Conservation (phyloP, 2,329 filamentous ascomycete genomes). For the Penicillium occitanis region DNA sequence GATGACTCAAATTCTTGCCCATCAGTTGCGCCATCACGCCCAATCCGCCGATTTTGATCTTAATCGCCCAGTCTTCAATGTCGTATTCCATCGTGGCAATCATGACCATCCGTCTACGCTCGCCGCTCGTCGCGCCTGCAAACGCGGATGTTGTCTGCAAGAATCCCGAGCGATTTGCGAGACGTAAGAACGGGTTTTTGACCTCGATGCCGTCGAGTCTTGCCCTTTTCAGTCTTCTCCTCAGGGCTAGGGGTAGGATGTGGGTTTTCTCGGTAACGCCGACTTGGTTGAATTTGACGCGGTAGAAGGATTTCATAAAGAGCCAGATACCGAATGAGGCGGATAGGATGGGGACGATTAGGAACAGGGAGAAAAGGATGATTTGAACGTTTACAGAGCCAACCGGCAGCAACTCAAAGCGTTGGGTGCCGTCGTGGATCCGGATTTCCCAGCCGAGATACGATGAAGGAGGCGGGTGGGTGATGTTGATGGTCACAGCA, state of each 20-base stretch:
- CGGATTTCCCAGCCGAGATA: constrained; percentile 57
- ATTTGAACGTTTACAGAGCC: constrained; percentile 58
- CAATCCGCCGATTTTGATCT: constrained; percentile 69
- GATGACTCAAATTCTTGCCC: constrained; percentile 64
- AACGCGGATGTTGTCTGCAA: constrained; percentile 40
- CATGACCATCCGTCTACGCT: constrained; percentile 56
- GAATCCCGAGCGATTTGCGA: constrained; percentile 39
- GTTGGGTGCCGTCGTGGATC: constrained; percentile 56
- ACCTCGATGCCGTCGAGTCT: constrained; percentile 30
- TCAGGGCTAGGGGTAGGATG: constrained; percentile 39
- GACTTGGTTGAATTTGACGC: constrained; percentile 62
- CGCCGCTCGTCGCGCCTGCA: constrained; percentile 28
- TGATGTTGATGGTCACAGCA: constrained; percentile 60
- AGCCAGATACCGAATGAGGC: constrained; percentile 53
- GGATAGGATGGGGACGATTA: constrained; percentile 53
- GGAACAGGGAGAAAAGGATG: constrained; percentile 55
- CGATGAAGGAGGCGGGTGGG: constrained; percentile 54
- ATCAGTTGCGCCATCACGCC: constrained; percentile 71
- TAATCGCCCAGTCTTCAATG: constrained; percentile 68
- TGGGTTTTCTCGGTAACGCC: constrained; percentile 54
- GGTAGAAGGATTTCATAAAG: constrained; percentile 63
- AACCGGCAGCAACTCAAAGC: constrained; percentile 53
- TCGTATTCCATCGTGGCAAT: constrained; percentile 73
- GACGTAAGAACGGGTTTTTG: constrained; percentile 36
- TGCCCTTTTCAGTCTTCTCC: constrained; percentile 36